Evolutionary conservation across 805 yeast genomes (phyloP), one percentile per base, ranked within the genome.

Genomic region (Teunomyces tritomae): DNA sequence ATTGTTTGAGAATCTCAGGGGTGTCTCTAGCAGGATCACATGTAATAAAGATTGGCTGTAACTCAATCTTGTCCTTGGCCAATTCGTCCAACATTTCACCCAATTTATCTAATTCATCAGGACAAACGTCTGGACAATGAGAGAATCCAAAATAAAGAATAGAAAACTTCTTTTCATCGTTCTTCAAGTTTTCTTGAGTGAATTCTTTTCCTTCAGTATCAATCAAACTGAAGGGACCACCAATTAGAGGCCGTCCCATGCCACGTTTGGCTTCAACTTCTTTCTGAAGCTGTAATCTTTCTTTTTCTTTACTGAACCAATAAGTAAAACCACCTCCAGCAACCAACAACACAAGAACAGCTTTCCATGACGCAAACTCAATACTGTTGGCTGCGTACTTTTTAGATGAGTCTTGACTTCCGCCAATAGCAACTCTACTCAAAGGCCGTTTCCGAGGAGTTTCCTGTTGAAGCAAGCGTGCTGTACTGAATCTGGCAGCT

Each of bases 81-180:
- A 92, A 74, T 32, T 74, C 77, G 54, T 78, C 80, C 59, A 80
- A 73, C 71, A 86, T 83, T 28, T 82, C 76, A 4, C 96, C 92
- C 62, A 94, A 77, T 62, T 92, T 89, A 65, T 94, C 99, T 50
- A 94, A 78, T 65, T 94, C 99, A 66, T 94, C 99, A 8, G 99
- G 99, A 68, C 99, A 94, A 46, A 94, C 91, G 68, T 94, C 99
- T 5, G 99, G 99, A 70, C 99, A 94, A 69, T 91, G 91, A 3
- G 97, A 87, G 73, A 94, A 94, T 0, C 99, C 99, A 69, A 94
- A 94, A 65, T 94, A 94, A n/a, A 92, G 67, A 40, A 94, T 72
- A 8, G 92, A 82, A 67, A 90, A 94, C 63, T 81, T 85, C 52
- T 67, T 68, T 4, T 68, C 55, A 48, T 69, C 64, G 29, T 91